Percentiles rank a stretch among this genome's conserved stretches.
Conservation (phyloP, 345 rosid species). For the Laguncularia racemosa region DNA sequence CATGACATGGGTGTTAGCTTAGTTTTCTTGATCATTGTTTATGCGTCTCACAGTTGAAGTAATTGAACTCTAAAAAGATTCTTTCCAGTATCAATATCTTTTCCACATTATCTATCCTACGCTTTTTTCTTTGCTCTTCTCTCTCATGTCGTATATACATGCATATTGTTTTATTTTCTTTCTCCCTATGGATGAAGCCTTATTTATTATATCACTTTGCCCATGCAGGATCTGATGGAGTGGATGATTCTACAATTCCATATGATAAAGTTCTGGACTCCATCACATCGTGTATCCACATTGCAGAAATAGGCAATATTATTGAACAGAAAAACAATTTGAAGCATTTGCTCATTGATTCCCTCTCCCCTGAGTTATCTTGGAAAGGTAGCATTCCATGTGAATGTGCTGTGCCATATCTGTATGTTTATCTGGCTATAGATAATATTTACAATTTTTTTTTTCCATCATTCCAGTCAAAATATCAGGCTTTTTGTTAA, state of each 20-base stretch:
- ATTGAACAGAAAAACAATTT: constrained; percentile 44
- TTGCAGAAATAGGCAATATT: constrained; percentile 53
- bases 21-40: too few species aligned
- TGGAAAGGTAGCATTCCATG: constrained; percentile 65
- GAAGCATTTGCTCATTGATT: constrained; percentile 35
- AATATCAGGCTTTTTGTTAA: constrained; percentile 54
- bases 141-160: too few species aligned
- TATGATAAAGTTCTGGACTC: constrained; percentile 66
- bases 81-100: too few species aligned
- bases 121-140: too few species aligned
- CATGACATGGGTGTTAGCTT: too few species aligned
- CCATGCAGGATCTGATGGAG: constrained; percentile 46
- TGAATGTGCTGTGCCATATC: background rate
- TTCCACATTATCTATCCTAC: too few species aligned
- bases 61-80: too few species aligned
- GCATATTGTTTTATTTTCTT: too few species aligned
- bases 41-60: too few species aligned
- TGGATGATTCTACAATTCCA: constrained; percentile 44
- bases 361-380: constrained; percentile 60
- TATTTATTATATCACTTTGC: constrained; percentile 2
- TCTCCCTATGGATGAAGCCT: too few species aligned
- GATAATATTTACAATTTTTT: background rate
- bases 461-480: constrained; percentile 44
- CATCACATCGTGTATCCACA: constrained; percentile 50
- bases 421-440: background rate